These are phyloP conservation scores for Scedosporium dehoogii DNA, from an alignment of 2,329 filamentous ascomycete genomes.

Conservation along the genomic window DNA sequence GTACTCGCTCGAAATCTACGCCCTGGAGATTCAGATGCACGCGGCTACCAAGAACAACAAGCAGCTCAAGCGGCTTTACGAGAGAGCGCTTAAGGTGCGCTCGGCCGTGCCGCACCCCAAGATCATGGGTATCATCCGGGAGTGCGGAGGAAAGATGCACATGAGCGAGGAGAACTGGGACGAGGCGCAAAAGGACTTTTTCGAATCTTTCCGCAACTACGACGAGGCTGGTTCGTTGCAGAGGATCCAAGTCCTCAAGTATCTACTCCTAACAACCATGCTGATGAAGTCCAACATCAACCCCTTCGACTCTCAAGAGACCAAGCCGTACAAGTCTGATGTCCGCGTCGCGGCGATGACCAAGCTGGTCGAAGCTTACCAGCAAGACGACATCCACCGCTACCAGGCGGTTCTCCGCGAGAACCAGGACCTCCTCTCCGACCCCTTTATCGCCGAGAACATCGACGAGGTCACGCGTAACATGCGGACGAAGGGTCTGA, in stretches of 20 bases:
- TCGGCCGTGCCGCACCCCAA: constrained; percentile 98
- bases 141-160: constrained; percentile 99
- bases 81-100: constrained; percentile 80
- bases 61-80: constrained; percentile 84
- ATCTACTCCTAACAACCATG: constrained; percentile 94
- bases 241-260: constrained; percentile 94
- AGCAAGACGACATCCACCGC: constrained; percentile 83
- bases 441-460: constrained; percentile 96
- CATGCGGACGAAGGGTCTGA: constrained; percentile 91
- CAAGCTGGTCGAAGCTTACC: constrained; percentile 90
- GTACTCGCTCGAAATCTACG: constrained; percentile 91
- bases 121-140: constrained; percentile 97
- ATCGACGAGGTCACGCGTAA: constrained; percentile 98
- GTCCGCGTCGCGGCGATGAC: constrained; percentile 95
- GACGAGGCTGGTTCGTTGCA: constrained; percentile 95
- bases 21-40: constrained; percentile 97
- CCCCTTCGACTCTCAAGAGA: constrained; percentile 97
- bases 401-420: constrained; percentile 83
- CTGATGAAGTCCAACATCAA: constrained; percentile 98
- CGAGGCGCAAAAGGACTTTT: constrained; percentile 93
- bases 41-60: constrained; percentile 96
- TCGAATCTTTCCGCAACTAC: constrained; percentile 97
- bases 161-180: constrained; percentile 99
- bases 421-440: constrained; percentile 80
- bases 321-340: constrained; percentile 94